Base-by-base conservation (phyloP, 441 rosid species). In the Eruca vesicaria region DNA sequence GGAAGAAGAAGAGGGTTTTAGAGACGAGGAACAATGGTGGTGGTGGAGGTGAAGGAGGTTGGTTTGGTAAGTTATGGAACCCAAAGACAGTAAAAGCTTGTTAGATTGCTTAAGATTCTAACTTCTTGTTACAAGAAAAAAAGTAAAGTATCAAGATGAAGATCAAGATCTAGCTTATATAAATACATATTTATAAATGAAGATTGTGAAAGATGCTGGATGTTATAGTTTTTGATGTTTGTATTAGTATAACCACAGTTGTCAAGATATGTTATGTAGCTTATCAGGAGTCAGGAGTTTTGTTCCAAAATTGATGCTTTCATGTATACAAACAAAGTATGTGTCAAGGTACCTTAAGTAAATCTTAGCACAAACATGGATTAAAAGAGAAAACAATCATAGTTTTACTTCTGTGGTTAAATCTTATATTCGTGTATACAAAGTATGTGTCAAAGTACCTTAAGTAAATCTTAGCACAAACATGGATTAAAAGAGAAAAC, bases 21-120 rank as follows among this genome's bases (percentile, higher is more conserved):
- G 90, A 85, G 73, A n/a, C 29, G 11, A 72, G 53, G 55, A 78
- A 78, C 70, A 68, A 60, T 66, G 71, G 69, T n/a, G 83, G 74
- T 33, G 55, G 20, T 2, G 53, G 53, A 9, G 58, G 58, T 48
- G 89, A 85, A 68, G 72, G 79, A 74, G 61, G 86, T 41, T 81
- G 88, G 86, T 69, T 84, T 63, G 78, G 72, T n/a, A 57, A 82
- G 83, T 65, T 69, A 33, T 85, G 82, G 88, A 68, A 79, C 41
- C 78, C 79, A 19, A 88, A 85, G 78, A 62, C 76, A 29, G 52
- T 83, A 41, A 80, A 82, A 82, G 76, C 85, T 61, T 74, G 88
- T 70, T 87, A n/a, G 82, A 85, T 66, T 66, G 69, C 43, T 52
- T 29, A 5, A 63, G 43, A 26, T 35, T 14, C n/a, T 33, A 68